Evolutionary conservation across 164 flowering plant species (phyloP), one percentile per base, ranked within the genome.

Genomic region (Vitis rupestris): DNA sequence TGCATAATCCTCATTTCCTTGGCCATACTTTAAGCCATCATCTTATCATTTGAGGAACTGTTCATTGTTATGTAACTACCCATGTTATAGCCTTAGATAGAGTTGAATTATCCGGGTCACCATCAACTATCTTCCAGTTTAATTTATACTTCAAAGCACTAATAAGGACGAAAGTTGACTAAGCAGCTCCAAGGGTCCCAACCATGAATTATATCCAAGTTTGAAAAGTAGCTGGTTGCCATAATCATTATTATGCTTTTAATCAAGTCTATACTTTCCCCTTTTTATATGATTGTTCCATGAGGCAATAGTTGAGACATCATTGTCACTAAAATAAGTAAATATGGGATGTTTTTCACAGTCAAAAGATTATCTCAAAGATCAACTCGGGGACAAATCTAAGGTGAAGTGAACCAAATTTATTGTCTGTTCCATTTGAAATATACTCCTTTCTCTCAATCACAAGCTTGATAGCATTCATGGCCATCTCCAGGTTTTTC

Each of bases 341-440:
- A 44, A 4, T 50, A 8, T 49, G 12, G 4, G 58, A 64, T 52
- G 49, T 49, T 52, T 73, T 16, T 13, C 44, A 31, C 76, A 78
- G 82, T 29, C 79, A n/a, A 77, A 65, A 63, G 85, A 75, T 50
- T 72, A 71, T 14, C 60, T 67, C 59, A 75, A 73, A 56, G 80
- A 67, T 31, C 49, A 64, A 57, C 67, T 57, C 4, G 37, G 10
- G 13, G 78, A 72, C 50, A 82, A 79, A 67, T 56, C 76, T 5
- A 73, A 79, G 79, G 82, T 77, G 50, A 48, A 19, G 27, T 23
- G 27, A 23, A 23, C 27, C 27, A 23, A 23, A 23, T 1, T 23
- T 1, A 23, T 23, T 23, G 27, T 23, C 44, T 12, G 60, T 56
- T 29, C 15, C 59, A 16, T 23, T 1, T 12, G 10, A 15, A 9